Conservation (phyloP, 148 eudicot species). For the Rhododendron griersonianum region DNA sequence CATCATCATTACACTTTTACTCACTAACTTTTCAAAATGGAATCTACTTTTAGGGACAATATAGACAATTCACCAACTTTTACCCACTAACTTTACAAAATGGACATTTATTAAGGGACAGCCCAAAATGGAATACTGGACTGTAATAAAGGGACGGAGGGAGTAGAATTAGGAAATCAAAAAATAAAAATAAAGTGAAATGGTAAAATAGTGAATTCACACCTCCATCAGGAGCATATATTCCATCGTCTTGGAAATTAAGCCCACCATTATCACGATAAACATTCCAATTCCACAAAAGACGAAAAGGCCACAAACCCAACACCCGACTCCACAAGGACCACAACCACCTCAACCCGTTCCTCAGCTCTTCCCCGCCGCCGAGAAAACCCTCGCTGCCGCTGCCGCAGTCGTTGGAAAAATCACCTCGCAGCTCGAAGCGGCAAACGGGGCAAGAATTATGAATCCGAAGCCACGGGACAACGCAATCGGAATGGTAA, state of each 20-base stretch:
- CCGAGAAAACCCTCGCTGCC: slow-evolving; percentile 3
- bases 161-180: neutral
- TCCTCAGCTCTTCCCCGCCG: slow-evolving; percentile 22
- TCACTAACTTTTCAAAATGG: no score
- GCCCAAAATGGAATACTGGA: no score
- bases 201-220: neutral
- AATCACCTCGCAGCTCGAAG: slow-evolving; percentile 28
- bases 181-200: neutral
- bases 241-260: slow-evolving; percentile 11
- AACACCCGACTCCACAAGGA: slow-evolving; percentile 43
- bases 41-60: no score
- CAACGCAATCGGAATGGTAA: slow-evolving; percentile 59
- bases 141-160: no score
- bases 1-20: no score
- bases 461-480: slow-evolving; percentile 62
- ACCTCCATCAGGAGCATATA: slow-evolving; percentile 23
- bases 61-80: no score
- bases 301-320: slow-evolving; percentile 50
- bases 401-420: neutral
- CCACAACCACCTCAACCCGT: slow-evolving; percentile 21
- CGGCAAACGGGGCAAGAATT: slow-evolving; percentile 82
- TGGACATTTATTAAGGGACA: no score
- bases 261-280: neutral
- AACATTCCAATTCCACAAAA: slow-evolving; percentile 30
- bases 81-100: no score